Evolutionary conservation across 2,329 filamentous ascomycete genomes (phyloP).

Genomic region (Apiospora aurea): DNA sequence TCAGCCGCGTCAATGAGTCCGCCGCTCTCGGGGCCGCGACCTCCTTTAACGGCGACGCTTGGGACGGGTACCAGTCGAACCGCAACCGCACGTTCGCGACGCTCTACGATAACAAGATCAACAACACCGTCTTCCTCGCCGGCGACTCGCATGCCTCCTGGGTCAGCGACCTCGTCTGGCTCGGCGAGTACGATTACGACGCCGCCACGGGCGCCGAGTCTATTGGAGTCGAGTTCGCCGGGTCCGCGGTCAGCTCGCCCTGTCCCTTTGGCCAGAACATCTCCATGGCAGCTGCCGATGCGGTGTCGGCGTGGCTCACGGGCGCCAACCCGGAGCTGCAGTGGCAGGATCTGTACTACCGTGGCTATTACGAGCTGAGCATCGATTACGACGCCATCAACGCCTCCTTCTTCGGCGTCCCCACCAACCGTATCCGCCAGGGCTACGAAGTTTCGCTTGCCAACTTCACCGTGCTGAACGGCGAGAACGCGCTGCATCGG

Average conservation of each 20-base stretch:
- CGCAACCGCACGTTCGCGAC: slow-evolving; percentile 68
- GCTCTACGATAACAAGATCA: slow-evolving; percentile 66
- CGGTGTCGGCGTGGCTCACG: slow-evolving; percentile 50
- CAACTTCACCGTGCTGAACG: slow-evolving; percentile 66
- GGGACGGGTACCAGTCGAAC: slow-evolving; percentile 59
- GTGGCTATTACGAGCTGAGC: slow-evolving; percentile 69
- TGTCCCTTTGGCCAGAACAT: slow-evolving; percentile 65
- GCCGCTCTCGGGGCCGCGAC: slow-evolving; percentile 39
- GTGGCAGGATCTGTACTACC: slow-evolving; percentile 70
- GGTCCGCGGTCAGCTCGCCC: slow-evolving; percentile 64
- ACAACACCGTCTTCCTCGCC: slow-evolving; percentile 69
- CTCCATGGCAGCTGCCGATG: slow-evolving; percentile 54
- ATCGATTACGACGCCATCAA: slow-evolving; percentile 59
- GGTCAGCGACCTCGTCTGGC: slow-evolving; percentile 58
- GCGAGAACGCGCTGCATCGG: slow-evolving; percentile 57
- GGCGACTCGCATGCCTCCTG: slow-evolving; percentile 69
- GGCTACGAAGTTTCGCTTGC: slow-evolving; percentile 65
- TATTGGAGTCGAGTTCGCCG: slow-evolving; percentile 61
- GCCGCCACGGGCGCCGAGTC: slow-evolving; percentile 51
- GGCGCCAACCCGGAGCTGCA: slow-evolving; percentile 63
- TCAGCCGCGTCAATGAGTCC: slow-evolving; percentile 50
- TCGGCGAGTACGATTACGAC: slow-evolving; percentile 53
- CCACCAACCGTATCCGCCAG: slow-evolving; percentile 59
- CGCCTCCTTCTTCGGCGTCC: slow-evolving; percentile 60
- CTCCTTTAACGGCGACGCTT: slow-evolving; percentile 59